Evolutionary conservation across 176 grass and related monocot genomes (phyloP), one percentile per base, ranked within the genome.

Genomic region (Musa itinerans): DNA sequence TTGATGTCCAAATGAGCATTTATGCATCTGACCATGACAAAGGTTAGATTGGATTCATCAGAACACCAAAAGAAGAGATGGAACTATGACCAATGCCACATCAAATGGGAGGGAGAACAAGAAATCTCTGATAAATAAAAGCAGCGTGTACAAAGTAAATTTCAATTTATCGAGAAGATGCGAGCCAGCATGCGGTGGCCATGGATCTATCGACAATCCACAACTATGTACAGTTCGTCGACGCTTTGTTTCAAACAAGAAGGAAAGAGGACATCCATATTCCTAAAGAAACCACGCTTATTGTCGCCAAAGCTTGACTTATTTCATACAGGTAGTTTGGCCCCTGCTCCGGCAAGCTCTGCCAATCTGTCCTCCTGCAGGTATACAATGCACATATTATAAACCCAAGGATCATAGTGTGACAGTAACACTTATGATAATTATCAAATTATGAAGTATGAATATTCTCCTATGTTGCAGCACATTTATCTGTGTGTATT

Each of bases 281-380:
- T 82, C 86, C 95, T 86, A 89, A 27, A 20, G 88, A 91, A 49
- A 98, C 90, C 53, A 83, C 63, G 21, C 90, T 88, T 77, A 93
- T 27, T 19, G 95, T 93, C 29, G 79, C 88, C 70, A 93, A 82
- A 63, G 95, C 95, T 87, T 93, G 95, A 87, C 82, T 90, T 82
- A 97, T 74, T 83, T 98, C 90, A 73, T 87, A 85, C 54, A 89
- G 76, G 66, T 91, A 73, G 61, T 91, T 93, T 66, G 90, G 78
- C 67, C 86, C 74, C 76, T 91, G 84, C 65, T 53, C 25, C 0
- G 90, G 88, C 74, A 98, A 89, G 26, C 82, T 90, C 82, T 91
- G 83, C 90, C 95, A 98, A 68, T 98, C 92, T 85, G 88, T 98
- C 75, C 84, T 91, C 83, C 95, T 93, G 84, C 62, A 79, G 11